These are phyloP conservation scores for Boletus huronensis DNA, from an alignment of 768 basidiomycete genomes.

Conservation along the genomic window DNA sequence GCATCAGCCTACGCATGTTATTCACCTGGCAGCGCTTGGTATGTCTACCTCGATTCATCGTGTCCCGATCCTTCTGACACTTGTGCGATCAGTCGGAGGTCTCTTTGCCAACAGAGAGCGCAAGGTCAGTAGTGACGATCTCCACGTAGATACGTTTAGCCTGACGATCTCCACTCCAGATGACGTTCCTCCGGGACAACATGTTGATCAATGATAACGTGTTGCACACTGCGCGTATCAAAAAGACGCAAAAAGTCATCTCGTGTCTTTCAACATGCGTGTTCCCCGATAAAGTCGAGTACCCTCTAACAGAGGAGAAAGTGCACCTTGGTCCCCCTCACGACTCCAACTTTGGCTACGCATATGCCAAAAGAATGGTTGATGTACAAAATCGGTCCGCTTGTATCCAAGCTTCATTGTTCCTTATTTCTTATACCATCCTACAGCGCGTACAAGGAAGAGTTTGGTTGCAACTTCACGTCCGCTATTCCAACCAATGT, in stretches of 20 bases:
- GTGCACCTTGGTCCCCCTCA: conserved; percentile 93
- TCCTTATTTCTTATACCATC: not conserved
- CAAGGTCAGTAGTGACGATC: conserved; percentile 50
- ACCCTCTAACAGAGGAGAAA: conserved; percentile 90
- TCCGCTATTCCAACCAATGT: conserved; percentile 97
- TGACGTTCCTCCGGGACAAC: conserved; percentile 93
- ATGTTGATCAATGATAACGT: conserved; percentile 95
- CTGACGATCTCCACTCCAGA: conserved; percentile 37
- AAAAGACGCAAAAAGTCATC: conserved; percentile 71
- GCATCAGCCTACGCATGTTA: conserved; percentile 93
- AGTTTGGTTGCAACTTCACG: conserved; percentile 93
- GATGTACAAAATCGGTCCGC: conserved; percentile 91
- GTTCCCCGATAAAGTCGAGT: conserved; percentile 92
- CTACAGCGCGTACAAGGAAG: conserved; percentile 87
- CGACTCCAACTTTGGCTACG: conserved; percentile 93
- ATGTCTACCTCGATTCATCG: conserved; percentile 19
- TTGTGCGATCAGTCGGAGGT: conserved; percentile 67
- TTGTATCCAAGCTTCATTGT: not conserved
- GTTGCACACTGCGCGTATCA: conserved; percentile 67
- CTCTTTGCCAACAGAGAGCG: conserved; percentile 95
- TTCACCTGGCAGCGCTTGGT: conserved; percentile 94
- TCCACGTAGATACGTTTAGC: not conserved
- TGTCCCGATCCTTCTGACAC: conserved; percentile 6
- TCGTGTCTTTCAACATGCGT: conserved; percentile 97
- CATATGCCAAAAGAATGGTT: conserved; percentile 93